Conservation (phyloP, 495 filamentous ascomycete species). For the Talaromyces ruber region DNA sequence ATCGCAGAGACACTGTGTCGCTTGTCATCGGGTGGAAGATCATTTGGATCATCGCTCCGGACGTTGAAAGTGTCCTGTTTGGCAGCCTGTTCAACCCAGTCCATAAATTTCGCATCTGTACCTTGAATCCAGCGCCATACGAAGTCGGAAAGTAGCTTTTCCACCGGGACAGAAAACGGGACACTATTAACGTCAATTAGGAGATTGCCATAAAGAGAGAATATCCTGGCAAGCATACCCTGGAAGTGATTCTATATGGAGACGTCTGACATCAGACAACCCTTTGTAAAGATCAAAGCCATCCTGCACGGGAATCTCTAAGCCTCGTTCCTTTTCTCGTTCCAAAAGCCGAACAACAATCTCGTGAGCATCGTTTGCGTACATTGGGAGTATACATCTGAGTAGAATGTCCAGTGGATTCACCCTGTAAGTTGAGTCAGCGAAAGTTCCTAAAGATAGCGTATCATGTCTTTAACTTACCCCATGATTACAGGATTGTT, state of each 20-base stretch:
- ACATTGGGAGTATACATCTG: constrained; percentile 76
- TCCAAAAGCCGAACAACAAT: constrained; percentile 74
- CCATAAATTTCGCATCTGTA: constrained; percentile 68
- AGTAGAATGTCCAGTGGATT: constrained; percentile 76
- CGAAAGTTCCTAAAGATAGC: no score
- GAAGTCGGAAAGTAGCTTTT: constrained; percentile 78
- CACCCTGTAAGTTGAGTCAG: constrained; percentile 37
- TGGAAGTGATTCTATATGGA: constrained; percentile 66
- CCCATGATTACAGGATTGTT: constrained; percentile 88
- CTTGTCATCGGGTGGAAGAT: constrained; percentile 66
- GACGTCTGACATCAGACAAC: constrained; percentile 69
- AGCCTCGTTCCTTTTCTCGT: constrained; percentile 52
- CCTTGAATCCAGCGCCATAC: constrained; percentile 90
- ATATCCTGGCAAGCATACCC: constrained; percentile 26
- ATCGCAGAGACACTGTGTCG: constrained; percentile 89
- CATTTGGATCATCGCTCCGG: constrained; percentile 46
- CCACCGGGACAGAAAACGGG: constrained; percentile 76
- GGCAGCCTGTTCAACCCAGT: constrained; percentile 83
- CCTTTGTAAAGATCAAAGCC: constrained; percentile 91
- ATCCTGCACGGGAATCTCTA: constrained; percentile 78
- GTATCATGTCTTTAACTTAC: constrained; percentile 28
- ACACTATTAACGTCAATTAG: constrained; percentile 17
- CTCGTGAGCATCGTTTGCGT: constrained; percentile 77
- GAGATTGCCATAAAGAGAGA: not conserved
- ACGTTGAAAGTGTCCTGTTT: constrained; percentile 79